phyloP scores from a whole-genome alignment of 1,284 basidiomycete genomes.

The Ganoderma boninense region DNA sequence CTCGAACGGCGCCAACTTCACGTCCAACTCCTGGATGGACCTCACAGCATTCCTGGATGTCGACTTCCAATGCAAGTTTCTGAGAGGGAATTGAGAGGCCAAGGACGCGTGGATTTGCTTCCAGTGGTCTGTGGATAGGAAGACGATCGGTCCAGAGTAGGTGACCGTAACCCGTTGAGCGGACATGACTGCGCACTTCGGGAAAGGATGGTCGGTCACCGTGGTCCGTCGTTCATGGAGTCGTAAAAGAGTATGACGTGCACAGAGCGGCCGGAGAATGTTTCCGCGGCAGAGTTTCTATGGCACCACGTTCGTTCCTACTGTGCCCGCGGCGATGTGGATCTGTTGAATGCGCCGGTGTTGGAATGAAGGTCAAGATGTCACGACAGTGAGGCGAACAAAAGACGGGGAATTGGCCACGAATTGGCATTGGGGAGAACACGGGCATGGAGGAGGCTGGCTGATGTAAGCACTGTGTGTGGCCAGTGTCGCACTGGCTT shows the following conservation, averaged over 20 bases:
- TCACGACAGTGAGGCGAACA: neutral
- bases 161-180: conserved; percentile 64
- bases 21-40: conserved; percentile 88
- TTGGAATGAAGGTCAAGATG: neutral
- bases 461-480: neutral
- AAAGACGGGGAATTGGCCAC: neutral
- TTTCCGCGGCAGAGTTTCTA: neutral
- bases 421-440: neutral
- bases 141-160: conserved; percentile 68
- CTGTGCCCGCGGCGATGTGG: neutral
- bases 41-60: conserved; percentile 71
- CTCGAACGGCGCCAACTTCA: conserved; percentile 78
- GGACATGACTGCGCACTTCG: conserved; percentile 37
- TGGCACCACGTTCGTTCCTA: neutral
- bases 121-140: conserved; percentile 75
- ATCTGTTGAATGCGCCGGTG: neutral
- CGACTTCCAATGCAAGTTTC: conserved; percentile 92
- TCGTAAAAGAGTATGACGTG: neutral
- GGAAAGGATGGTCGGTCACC: neutral
- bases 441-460: neutral
- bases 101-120: conserved; percentile 73
- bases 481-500: too few relatives aligned
- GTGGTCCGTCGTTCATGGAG: neutral
- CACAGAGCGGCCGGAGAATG: conserved; percentile 4
- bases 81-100: conserved; percentile 80